Evolutionary conservation across 148 eudicot species (phyloP), one percentile per base, ranked within the genome.

Genomic region (Vaccinium corymbosum): DNA sequence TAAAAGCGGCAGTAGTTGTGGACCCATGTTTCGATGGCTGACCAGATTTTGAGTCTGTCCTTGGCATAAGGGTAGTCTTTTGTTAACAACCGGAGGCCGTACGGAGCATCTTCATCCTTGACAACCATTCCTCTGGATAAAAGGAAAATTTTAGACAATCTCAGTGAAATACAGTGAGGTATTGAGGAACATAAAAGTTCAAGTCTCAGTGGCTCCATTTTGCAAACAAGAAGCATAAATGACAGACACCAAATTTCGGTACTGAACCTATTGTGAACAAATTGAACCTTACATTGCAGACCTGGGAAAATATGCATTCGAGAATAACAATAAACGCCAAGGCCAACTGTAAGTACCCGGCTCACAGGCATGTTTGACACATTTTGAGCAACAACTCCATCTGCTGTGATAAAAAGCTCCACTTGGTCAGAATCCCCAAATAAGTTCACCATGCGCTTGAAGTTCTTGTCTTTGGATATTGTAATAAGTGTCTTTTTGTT

Each of bases 371-470:
- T 84, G 80, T 82, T 88, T 19, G 88, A 85, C 10, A 86, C 82
- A 86, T 86, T 88, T 9, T 78, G 89, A 80, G 86, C 90, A 87
- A 66, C 87, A 81, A 35, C 87, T 68, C 88, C 92, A 84, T 91
- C 92, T 1, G 87, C 71, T 79, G 86, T 85, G 56, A 94, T 78
- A 82, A 86, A 94, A 62, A 94, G 90, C 88, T 94, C 97, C 46
- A 92, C 93, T 66, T 92, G 90, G 84, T 87, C 89, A 61, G 86
- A 81, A 56, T 92, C 95, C 84, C 84, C 88, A 29, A 88, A 89
- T 82, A 91, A 94, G 85, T 85, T 92, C 19, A 94, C 87, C 98
- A 94, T 94, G 78, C 98, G 92, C 80, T 87, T 84, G 87, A 94
- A 88, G 76, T 94, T 95, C 85, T 89, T 93, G 64, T 94, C 98